phyloP scores from a whole-genome alignment of 352 stramenopile genomes.

The Phytophthora melonis region DNA sequence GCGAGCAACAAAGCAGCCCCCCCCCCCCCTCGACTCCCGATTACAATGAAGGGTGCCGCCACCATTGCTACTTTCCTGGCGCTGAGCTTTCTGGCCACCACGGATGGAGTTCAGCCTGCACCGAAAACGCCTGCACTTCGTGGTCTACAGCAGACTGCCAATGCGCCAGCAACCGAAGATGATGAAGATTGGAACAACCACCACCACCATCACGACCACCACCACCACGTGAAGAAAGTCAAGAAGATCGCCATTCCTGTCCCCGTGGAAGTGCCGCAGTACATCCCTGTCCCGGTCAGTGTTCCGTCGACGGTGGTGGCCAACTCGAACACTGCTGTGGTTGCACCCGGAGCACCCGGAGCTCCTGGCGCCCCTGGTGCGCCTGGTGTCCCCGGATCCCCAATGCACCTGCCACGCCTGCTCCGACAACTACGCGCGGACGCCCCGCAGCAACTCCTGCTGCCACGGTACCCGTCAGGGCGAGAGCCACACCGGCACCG shows the following conservation, averaged over 20 bases:
- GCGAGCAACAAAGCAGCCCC: slow-evolving; percentile 7
- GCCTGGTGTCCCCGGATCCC: background rate
- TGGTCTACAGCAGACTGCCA: slow-evolving; percentile 7
- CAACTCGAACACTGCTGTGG: slow-evolving; percentile 32
- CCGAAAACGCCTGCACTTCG: slow-evolving; percentile 13
- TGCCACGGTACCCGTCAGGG: slow-evolving; percentile 9
- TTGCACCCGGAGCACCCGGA: slow-evolving; percentile 18
- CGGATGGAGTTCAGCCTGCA: slow-evolving; percentile 9
- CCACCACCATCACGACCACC: slow-evolving; percentile 22
- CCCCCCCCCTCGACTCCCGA: background rate
- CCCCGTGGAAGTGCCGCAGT: slow-evolving; percentile 38
- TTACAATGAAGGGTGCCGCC: slow-evolving; percentile 25
- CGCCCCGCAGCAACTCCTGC: slow-evolving; percentile 26
- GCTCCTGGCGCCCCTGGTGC: slow-evolving; percentile 1
- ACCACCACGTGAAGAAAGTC: slow-evolving; percentile 35
- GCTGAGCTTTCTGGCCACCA: slow-evolving; percentile 20
- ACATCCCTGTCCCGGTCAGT: slow-evolving; percentile 34
- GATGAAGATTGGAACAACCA: slow-evolving; percentile 21
- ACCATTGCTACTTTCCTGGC: slow-evolving; percentile 26
- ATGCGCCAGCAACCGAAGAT: slow-evolving; percentile 14
- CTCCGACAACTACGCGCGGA: slow-evolving; percentile 25
- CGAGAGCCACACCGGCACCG: slow-evolving; percentile 30
- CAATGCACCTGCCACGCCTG: slow-evolving; percentile 16
- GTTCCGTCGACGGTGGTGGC: slow-evolving; percentile 37
- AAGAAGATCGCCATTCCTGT: slow-evolving; percentile 48